Conservation (phyloP, 1,284 basidiomycete genomes). For the Neotropicomus parvogracilis region DNA sequence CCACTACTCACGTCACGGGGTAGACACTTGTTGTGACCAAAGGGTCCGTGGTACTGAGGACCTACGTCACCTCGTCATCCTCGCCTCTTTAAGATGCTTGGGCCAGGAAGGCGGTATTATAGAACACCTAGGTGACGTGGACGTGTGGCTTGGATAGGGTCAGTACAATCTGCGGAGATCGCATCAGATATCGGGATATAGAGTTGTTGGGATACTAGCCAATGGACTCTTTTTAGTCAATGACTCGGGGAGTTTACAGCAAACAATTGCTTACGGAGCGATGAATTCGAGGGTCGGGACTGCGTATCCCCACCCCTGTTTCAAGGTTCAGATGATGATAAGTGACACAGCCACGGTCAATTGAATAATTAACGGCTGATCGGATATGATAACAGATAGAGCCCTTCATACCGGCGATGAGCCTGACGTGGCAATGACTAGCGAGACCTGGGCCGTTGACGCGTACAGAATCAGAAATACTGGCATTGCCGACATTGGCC, state of each 20-base stretch:
- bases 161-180: constrained; percentile 18
- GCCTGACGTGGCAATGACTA: background rate
- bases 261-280: background rate
- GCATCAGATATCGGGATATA: constrained; percentile 14
- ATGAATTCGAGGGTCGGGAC: too few relatives aligned
- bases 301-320: too few relatives aligned
- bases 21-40: background rate
- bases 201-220: background rate
- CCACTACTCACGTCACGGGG: constrained; percentile 1
- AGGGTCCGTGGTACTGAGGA: constrained; percentile 16
- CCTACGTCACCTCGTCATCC: constrained; percentile 26
- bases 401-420: background rate
- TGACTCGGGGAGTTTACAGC: too few relatives aligned
- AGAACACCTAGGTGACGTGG: constrained; percentile 10
- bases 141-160: constrained; percentile 3
- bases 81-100: constrained; percentile 9
- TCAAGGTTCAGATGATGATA: constrained; percentile 2
- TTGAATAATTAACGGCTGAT: background rate
- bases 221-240: too few relatives aligned
- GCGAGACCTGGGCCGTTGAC: background rate
- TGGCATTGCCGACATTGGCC: background rate
- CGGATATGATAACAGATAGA: background rate
- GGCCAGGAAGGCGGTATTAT: background rate
- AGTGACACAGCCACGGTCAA: background rate
- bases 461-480: too few relatives aligned